These are phyloP conservation scores for Naganishia friedmannii DNA, from an alignment of 768 basidiomycete genomes.

Conservation along the genomic window DNA sequence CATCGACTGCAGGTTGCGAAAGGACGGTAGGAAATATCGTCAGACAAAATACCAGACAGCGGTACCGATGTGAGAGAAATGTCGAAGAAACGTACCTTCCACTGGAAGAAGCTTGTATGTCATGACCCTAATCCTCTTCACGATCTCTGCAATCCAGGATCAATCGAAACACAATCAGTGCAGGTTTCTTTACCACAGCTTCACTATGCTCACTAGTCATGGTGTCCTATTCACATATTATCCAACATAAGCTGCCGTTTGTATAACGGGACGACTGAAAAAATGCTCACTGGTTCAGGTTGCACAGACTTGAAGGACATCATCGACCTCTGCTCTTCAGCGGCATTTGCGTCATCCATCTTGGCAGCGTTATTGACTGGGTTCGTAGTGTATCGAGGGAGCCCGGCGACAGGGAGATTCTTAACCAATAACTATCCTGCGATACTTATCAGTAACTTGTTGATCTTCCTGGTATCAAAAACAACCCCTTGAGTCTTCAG, in stretches of 20 bases:
- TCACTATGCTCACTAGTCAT: conserved; percentile 32
- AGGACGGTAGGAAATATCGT: background rate
- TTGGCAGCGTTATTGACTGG: background rate
- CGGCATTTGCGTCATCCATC: conserved; percentile 30
- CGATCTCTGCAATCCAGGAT: conserved; percentile 60
- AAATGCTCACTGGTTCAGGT: conserved; percentile 43
- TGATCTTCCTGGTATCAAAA: too few relatives aligned
- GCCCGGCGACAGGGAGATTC: too few relatives aligned
- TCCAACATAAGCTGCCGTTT: background rate
- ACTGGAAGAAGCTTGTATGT: conserved; percentile 73
- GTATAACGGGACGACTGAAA: background rate
- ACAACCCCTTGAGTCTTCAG: background rate
- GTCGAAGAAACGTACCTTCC: conserved; percentile 55
- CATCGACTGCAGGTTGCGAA: conserved; percentile 54
- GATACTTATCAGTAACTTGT: too few relatives aligned
- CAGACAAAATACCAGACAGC: background rate
- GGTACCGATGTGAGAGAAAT: background rate
- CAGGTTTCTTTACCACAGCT: background rate
- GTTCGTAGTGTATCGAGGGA: background rate
- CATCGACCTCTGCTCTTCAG: conserved; percentile 49
- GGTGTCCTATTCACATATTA: conserved; percentile 37
- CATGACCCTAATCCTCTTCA: conserved; percentile 73
- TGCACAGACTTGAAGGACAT: conserved; percentile 37
- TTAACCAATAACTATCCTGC: too few relatives aligned
- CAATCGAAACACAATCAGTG: background rate